These are phyloP conservation scores for Starmerella roubikii DNA, from an alignment of 805 yeast species.

Conservation along the genomic window DNA sequence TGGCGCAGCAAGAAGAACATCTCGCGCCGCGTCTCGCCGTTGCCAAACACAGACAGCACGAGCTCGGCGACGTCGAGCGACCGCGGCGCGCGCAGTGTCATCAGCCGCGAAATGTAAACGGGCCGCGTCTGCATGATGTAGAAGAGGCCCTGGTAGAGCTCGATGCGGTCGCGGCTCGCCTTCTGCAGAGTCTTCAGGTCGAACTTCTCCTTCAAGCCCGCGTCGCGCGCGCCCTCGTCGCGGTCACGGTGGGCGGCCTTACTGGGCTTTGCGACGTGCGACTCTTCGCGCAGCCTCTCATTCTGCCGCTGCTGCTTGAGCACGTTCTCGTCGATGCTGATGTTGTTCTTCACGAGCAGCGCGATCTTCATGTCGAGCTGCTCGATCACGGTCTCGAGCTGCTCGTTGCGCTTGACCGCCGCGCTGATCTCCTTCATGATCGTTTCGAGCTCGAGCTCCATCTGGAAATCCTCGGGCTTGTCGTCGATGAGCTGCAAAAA, in stretches of 20 bases:
- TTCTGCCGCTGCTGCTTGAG: constrained; percentile 16
- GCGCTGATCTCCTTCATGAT: constrained; percentile 55
- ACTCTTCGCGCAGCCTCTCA: constrained; percentile 3
- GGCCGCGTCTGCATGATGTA: constrained; percentile 79
- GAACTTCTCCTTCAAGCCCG: constrained; percentile 19
- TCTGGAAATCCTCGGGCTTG: constrained; percentile 57
- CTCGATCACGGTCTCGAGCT: constrained; percentile 58
- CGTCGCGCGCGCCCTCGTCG: not conserved
- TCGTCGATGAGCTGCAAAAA: constrained; percentile 67
- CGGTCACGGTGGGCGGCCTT: not conserved
- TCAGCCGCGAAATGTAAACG: constrained; percentile 47
- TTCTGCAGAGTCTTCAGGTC: constrained; percentile 30
- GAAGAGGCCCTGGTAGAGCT: constrained; percentile 61
- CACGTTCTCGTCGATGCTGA: constrained; percentile 55
- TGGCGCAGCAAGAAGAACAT: constrained; percentile 53
- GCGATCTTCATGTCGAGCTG: constrained; percentile 68
- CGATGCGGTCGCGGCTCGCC: constrained; percentile 36
- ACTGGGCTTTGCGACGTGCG: not conserved
- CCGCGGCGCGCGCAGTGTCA: constrained; percentile 17
- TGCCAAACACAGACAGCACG: constrained; percentile 26
- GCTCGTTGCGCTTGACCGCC: constrained; percentile 56
- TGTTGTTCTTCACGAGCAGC: constrained; percentile 62
- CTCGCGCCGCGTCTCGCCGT: constrained; percentile 43
- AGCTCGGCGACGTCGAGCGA: constrained; percentile 20
- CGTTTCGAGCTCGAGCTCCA: constrained; percentile 56